Evolutionary conservation across 345 rosid species (phyloP).

Genomic region (Bruguiera parviflora): DNA sequence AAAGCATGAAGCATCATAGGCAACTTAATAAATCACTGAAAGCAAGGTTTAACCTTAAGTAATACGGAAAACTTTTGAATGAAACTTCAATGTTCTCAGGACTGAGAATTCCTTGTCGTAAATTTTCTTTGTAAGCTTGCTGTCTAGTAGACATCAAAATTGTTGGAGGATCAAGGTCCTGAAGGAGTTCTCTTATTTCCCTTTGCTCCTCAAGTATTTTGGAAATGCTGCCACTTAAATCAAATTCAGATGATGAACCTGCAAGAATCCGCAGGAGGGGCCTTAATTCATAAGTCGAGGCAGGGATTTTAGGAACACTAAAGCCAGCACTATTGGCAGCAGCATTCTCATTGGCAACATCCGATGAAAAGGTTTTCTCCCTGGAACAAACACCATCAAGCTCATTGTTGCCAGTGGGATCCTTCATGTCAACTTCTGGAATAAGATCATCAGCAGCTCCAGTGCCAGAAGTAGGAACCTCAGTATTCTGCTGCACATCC

Average conservation of each 20-base stretch:
- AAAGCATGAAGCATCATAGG: not conserved
- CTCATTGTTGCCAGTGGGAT: constrained; percentile 50
- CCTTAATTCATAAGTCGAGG: constrained; percentile 51
- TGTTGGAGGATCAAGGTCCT: constrained; percentile 47
- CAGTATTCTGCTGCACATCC: constrained; percentile 54
- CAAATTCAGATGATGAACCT: constrained; percentile 50
- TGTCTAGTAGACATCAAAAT: constrained; percentile 52
- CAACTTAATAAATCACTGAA: not conserved
- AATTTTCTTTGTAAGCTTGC: constrained; percentile 64
- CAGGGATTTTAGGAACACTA: constrained; percentile 56
- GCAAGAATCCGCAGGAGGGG: constrained; percentile 66
- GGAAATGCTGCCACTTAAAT: constrained; percentile 52
- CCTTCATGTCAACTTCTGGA: constrained; percentile 73
- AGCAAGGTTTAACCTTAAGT: constrained; percentile 50
- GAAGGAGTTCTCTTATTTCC: constrained; percentile 50
- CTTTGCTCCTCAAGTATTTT: constrained; percentile 60
- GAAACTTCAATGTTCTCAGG: constrained; percentile 69
- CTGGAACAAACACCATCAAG: constrained; percentile 45
- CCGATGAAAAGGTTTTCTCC: constrained; percentile 52
- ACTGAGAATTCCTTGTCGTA: constrained; percentile 61
- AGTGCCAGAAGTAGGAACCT: constrained; percentile 49
- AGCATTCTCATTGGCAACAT: constrained; percentile 46
- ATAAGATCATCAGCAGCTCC: constrained; percentile 36
- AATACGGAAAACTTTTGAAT: constrained; percentile 80
- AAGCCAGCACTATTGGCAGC: constrained; percentile 46